Base-by-base conservation (phyloP, 495 filamentous ascomycete species). In the Aspergillus avenaceus region DNA sequence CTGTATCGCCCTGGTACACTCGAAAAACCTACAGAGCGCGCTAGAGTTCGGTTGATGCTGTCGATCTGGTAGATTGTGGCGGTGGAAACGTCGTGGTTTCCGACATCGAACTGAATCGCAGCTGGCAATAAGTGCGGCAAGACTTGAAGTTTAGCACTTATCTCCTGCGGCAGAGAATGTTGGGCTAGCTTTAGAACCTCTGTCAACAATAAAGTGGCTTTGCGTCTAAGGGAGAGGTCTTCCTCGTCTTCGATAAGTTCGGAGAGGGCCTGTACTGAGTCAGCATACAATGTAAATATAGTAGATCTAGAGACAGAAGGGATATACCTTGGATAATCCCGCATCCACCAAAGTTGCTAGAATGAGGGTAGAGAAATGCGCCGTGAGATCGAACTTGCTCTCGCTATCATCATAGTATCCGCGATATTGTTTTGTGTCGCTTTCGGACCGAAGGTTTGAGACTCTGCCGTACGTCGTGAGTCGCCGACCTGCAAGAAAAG, bases 51-150 rank as follows among this genome's bases (percentile, higher is more conserved):
- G 67, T 92, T 98, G 49, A 98, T 88, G 60, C 93, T 97, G 67
- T 96, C 95, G 5, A 97, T 91, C 61, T 97, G 93, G 62, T 97
- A 98, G 28, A 97, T 88, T 5, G 91, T 91, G 2, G 86, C 84
- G 1, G 88, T 88, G 14, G 90, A 87, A 36, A 85, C 73, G 53
- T 90, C 90, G 47, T 86, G 83, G n/a, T 82, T 81, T 7, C 90
- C 82, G 23, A 78, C 70, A 11, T 77, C 74, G 49, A 89, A 88
- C 47, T 80, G 77, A 5, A 88, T 77, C 4, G 91, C 91, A 5
- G 86, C 78, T 22, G 81, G 70, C 42, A 98, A 83, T 8, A 97
- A 71, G 34, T 88, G 82, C 9, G 95, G 91, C 29, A 97, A 78
- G 8, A 93, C 75, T 56, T 98, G 95, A 38, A 96, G 67, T 27